Conservation (phyloP, 805 yeast species). For the Wickerhamiella kazuoi region DNA sequence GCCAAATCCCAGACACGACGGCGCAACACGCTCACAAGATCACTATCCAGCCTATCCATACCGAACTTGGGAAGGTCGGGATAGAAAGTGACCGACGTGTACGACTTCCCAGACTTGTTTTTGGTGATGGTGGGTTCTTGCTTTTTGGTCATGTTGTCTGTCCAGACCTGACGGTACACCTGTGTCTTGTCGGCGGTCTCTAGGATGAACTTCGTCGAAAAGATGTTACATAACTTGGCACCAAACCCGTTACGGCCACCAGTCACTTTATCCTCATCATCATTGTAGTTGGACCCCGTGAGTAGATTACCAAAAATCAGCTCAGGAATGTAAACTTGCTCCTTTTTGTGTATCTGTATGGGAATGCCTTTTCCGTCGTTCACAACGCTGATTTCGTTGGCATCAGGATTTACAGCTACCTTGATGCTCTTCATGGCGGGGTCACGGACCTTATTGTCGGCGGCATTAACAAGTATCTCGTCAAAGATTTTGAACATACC, state of each 20-base stretch:
- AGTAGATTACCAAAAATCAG: constrained; percentile 86
- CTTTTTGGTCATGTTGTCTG: constrained; percentile 62
- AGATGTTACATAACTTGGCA: constrained; percentile 91
- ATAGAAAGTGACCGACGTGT: constrained; percentile 68
- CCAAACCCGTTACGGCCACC: constrained; percentile 99
- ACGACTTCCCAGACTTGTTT: constrained; percentile 33
- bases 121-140: constrained; percentile 59
- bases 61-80: constrained; percentile 76
- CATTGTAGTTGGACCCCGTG: constrained; percentile 93
- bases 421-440: constrained; percentile 72
- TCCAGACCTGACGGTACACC: constrained; percentile 71
- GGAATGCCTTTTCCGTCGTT: constrained; percentile 96
- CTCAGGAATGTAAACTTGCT: constrained; percentile 86
- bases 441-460: constrained; percentile 94
- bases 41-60: constrained; percentile 72
- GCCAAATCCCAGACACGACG: constrained; percentile 92
- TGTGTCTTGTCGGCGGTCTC: constrained; percentile 77
- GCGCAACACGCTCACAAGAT: constrained; percentile 63
- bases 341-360: constrained; percentile 77
- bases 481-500: constrained; percentile 93
- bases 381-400: constrained; percentile 56
- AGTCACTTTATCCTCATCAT: constrained; percentile 82
- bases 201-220: constrained; percentile 67
- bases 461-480: constrained; percentile 93
- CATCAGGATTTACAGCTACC: constrained; percentile 64